A percentile compares a stretch with the other conserved stretches of the same genome.
These are phyloP conservation scores for Tylopilus sp. DNA, from an alignment of 1,284 basidiomycete genomes.

Conservation along the genomic window DNA sequence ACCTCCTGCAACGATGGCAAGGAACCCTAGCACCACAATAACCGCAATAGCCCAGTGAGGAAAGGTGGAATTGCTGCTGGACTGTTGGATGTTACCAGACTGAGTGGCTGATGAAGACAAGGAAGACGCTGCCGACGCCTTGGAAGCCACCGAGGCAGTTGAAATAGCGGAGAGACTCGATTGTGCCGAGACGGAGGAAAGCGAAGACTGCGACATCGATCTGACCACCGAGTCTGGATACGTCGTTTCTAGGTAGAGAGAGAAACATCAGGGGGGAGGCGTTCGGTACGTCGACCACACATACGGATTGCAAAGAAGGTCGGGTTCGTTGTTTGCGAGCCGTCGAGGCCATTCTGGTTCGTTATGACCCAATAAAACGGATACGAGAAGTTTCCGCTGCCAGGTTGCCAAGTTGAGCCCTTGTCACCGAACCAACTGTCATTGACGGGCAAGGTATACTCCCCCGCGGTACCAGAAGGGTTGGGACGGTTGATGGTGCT, in stretches of 20 bases:
- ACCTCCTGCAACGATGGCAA: conserved; percentile 66
- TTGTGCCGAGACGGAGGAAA: conserved; percentile 8
- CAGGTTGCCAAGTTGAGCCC: conserved; percentile 47
- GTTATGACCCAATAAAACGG: conserved; percentile 72
- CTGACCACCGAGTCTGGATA: conserved; percentile 57
- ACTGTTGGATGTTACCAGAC: conserved; percentile 47
- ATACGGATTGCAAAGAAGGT: conserved; percentile 73
- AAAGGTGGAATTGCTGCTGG: conserved; percentile 42
- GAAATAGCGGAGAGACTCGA: conserved; percentile 30
- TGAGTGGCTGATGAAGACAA: conserved; percentile 12
- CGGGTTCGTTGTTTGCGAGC: conserved; percentile 54
- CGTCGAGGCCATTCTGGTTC: conserved; percentile 46
- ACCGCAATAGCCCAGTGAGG: conserved; percentile 87
- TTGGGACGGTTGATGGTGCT: conserved; percentile 41
- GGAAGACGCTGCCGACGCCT: conserved; percentile 14
- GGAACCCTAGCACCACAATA: conserved; percentile 74
- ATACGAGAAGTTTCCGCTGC: conserved; percentile 48
- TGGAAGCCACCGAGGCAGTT: conserved; percentile 17
- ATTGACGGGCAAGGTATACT: conserved; percentile 52
- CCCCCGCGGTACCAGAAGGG: conserved; percentile 52
- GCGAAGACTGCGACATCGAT: conserved; percentile 46
- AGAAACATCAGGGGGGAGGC: conserved; percentile 10
- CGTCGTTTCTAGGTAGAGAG: conserved; percentile 56
- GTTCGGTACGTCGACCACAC: conserved; percentile 33
- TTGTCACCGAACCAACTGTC: conserved; percentile 68